Evolutionary conservation across 805 yeast species (phyloP), one percentile per base, ranked within the genome.

Genomic region (Lipomyces yamanashiensis): DNA sequence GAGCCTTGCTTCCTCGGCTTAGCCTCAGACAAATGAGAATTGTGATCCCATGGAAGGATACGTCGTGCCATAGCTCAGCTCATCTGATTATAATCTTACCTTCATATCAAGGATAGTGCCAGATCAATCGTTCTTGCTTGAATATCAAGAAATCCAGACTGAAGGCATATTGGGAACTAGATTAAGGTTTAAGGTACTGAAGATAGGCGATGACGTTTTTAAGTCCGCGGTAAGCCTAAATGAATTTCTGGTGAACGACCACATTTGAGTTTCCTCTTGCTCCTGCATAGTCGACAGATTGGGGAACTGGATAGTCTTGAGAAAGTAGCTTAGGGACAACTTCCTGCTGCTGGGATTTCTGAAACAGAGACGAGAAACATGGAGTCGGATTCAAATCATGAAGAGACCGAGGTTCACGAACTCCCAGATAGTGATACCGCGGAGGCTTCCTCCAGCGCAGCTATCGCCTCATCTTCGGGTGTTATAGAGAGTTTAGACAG

Each of bases 401-500:
- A 49, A 5, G 34, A 15, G 40, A 15, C 33, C 6, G 37, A 10
- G 39, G 13, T 17, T 34, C 7, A n/a, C 9, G 39, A 28, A 10
- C 19, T 17, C 5, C 13, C 28, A 28, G 28, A 33, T 39, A 44
- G 28, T 19, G 55, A 39, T 28, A 7, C 41, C 54, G 40, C 40
- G 40, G 54, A 50, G 41, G 10, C 3, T 6, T 23, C 50, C 8
- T 7, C 36, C 45, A 19, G n/a, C 7, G 33, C 5, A 10, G 58
- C 33, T 17, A 40, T n/a, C 23, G 50, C 28, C 23, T 36, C 59
- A 21, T 40, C n/a, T 2, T 40, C n/a, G 10, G 48, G 45, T 17
- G 41, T 19, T 23, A 53, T 47, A 12, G 53, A 56, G 53, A 44
- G 41, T 0, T 71, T 82, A 40, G 72, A 74, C 23, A 72, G 76